Conservation (phyloP, 179 eudicot genomes). For the Carnegiea gigantea region DNA sequence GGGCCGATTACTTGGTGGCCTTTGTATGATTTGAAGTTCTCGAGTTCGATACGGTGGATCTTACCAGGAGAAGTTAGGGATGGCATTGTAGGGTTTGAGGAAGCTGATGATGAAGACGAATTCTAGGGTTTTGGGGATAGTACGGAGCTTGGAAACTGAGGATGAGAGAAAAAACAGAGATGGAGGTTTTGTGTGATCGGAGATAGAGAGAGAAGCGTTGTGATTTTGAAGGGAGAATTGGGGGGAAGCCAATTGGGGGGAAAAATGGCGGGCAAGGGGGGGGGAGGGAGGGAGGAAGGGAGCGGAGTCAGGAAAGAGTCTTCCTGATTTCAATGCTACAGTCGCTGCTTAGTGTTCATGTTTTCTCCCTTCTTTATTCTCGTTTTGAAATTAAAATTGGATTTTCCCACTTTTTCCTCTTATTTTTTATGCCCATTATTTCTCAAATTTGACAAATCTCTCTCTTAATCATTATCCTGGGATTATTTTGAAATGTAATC, state of each 20-base stretch:
- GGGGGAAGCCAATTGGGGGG: slow-evolving; percentile 8
- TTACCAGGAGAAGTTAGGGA: slow-evolving; percentile 53
- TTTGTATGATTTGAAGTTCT: slow-evolving; percentile 95
- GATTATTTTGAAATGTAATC: too few species aligned
- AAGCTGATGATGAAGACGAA: background rate
- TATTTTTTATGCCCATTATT: too few species aligned
- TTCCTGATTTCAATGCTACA: background rate
- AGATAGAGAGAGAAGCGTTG: background rate
- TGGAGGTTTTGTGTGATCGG: background rate
- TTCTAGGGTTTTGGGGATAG: slow-evolving; percentile 29
- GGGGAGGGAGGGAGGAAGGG: background rate
- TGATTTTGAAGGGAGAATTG: background rate
- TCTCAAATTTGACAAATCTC: too few species aligned
- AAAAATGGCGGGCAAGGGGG: slow-evolving; percentile 10
- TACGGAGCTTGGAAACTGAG: background rate
- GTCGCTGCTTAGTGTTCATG: too few species aligned
- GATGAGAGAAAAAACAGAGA: slow-evolving; percentile 1
- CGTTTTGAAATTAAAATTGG: background rate
- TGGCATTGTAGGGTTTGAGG: slow-evolving; percentile 36
- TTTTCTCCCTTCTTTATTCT: background rate
- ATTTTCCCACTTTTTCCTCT: too few species aligned
- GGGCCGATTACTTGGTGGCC: slow-evolving; percentile 84
- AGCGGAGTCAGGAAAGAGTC: background rate
- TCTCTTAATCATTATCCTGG: too few species aligned
- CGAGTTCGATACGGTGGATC: slow-evolving; percentile 77